Evolutionary conservation across 192 early-diverging fungal species (phyloP).

Genomic region (Coemansia sp.): DNA sequence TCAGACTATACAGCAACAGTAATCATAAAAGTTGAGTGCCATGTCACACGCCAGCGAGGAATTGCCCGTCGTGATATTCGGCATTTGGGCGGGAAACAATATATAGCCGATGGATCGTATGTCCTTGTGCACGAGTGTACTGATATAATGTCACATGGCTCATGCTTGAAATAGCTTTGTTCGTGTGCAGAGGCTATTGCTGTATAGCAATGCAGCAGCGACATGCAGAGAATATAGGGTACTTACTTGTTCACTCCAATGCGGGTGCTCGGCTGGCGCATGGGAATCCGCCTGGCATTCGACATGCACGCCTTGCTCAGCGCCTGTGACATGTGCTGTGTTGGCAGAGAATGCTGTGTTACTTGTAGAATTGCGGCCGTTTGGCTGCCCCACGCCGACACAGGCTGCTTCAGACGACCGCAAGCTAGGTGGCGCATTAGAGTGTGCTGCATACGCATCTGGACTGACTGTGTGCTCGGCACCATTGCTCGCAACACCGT

Average conservation of each 20-base stretch:
- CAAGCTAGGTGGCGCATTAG: background rate
- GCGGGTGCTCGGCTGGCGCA: background rate
- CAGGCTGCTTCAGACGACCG: background rate
- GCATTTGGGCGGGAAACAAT: background rate
- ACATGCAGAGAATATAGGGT: conserved; percentile 9
- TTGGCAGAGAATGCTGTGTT: background rate
- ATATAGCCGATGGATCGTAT: background rate
- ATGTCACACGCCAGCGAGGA: background rate
- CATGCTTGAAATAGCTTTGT: background rate
- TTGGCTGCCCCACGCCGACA: background rate
- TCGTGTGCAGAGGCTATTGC: background rate
- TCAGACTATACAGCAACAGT: background rate
- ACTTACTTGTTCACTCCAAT: conserved; percentile 9
- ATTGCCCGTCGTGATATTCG: background rate
- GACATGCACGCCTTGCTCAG: conserved; percentile 1
- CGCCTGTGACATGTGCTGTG: background rate
- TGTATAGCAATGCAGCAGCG: conserved; percentile 4
- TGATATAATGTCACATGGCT: background rate
- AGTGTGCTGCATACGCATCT: too few species aligned
- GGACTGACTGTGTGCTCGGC: background rate
- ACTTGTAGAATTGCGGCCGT: background rate
- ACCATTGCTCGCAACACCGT: background rate
- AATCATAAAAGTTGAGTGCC: background rate
- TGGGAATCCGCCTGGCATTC: background rate
- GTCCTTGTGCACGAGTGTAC: background rate